These are phyloP conservation scores for Lentinus brumalis DNA, from an alignment of 768 basidiomycete genomes.

Conservation along the genomic window DNA sequence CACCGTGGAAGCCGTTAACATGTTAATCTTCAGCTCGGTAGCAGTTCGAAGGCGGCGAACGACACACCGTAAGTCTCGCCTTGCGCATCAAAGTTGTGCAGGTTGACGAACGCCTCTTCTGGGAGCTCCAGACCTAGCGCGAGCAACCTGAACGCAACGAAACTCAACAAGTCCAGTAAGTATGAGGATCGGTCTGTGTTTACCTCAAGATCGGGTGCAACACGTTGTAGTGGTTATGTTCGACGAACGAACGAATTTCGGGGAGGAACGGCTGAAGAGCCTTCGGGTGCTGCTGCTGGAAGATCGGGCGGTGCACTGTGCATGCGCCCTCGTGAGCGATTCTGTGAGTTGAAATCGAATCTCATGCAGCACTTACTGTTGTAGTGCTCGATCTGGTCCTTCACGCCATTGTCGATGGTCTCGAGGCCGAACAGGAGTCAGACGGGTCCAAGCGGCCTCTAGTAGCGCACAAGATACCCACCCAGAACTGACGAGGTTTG, in stretches of 20 bases:
- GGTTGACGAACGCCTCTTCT: slow-evolving; percentile 44
- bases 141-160: slow-evolving; percentile 27
- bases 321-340: neutral
- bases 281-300: slow-evolving; percentile 49
- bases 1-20: neutral
- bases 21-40: no score
- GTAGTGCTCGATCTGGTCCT: slow-evolving; percentile 65
- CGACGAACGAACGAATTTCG: slow-evolving; percentile 51
- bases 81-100: slow-evolving; percentile 40
- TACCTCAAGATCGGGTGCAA: slow-evolving; percentile 50
- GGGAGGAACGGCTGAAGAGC: slow-evolving; percentile 52
- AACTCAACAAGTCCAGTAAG: neutral
- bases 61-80: slow-evolving; percentile 36
- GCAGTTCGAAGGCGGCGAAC: neutral
- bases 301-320: slow-evolving; percentile 49
- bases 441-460: neutral
- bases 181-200: neutral
- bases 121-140: slow-evolving; percentile 47
- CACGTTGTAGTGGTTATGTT: slow-evolving; percentile 51
- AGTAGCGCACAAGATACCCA: slow-evolving; percentile 22
- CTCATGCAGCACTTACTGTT: slow-evolving; percentile 44
- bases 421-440: slow-evolving; percentile 23
- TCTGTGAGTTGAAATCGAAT: no score
- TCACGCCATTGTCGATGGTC: slow-evolving; percentile 64
- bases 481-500: slow-evolving; percentile 57